Conservation (phyloP, 2,329 filamentous ascomycete species). For the Teratosphaeria epicoccoides region DNA sequence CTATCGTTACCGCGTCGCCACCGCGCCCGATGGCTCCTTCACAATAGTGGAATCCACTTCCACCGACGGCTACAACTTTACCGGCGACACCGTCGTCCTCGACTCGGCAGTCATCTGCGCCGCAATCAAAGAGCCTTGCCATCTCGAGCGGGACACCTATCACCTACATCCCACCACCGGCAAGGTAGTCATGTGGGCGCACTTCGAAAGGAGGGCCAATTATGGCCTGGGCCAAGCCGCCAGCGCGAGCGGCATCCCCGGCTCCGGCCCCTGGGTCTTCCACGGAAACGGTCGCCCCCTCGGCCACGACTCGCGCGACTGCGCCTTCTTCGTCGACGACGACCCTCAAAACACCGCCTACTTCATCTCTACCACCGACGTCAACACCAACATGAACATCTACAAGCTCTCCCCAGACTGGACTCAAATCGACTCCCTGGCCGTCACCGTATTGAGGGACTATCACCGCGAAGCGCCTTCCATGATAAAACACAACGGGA, state of each 20-base stretch:
- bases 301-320: neutral
- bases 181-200: neutral
- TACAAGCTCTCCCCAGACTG: neutral
- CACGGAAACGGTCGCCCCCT: neutral
- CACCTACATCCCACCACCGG: neutral
- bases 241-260: neutral
- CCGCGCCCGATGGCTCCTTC: neutral
- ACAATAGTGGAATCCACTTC: neutral
- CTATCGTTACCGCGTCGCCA: neutral
- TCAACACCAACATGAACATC: neutral
- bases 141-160: neutral
- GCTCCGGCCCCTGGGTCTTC: neutral
- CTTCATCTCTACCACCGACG: neutral
- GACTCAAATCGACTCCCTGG: neutral
- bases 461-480: neutral
- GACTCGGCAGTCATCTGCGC: neutral
- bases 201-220: neutral
- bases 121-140: neutral
- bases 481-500: neutral
- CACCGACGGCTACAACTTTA: neutral
- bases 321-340: neutral
- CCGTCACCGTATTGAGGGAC: neutral
- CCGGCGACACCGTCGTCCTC: neutral
- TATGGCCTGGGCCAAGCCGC: neutral
- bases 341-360: neutral